Percentiles rank a stretch among this genome's conserved stretches.
Conservation (phyloP, 108 stramenopile genomes). For the Nitzschia palea region DNA sequence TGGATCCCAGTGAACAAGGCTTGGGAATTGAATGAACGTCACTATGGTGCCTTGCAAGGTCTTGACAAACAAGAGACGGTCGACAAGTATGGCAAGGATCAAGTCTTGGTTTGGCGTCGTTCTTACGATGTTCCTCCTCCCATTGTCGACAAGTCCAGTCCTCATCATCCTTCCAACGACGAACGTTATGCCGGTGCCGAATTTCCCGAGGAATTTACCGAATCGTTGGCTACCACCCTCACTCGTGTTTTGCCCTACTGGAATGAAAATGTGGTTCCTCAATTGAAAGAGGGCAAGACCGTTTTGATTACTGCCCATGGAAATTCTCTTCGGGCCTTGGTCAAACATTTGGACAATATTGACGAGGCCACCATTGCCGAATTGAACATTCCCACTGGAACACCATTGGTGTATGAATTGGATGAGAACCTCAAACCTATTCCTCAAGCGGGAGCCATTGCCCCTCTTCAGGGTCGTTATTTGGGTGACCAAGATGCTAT, state of each 20-base stretch:
- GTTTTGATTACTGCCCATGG: conserved; percentile 91
- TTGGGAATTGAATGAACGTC: conserved; percentile 93
- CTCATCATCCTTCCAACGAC: conserved; percentile 86
- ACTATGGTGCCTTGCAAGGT: conserved; percentile 87
- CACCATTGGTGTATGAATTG: conserved; percentile 87
- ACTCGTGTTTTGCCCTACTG: conserved; percentile 88
- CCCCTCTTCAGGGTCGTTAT: conserved; percentile 93
- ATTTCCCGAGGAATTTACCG: conserved; percentile 75
- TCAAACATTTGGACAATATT: conserved; percentile 90
- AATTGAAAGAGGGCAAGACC: conserved; percentile 77
- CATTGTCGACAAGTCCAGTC: conserved; percentile 55
- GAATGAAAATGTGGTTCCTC: conserved; percentile 73
- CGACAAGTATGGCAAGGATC: conserved; percentile 91
- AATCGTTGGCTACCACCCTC: conserved; percentile 84
- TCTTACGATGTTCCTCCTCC: conserved; percentile 92
- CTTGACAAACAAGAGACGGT: conserved; percentile 95
- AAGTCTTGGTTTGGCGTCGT: conserved; percentile 89
- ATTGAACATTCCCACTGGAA: conserved; percentile 92
- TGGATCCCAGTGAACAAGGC: conserved; percentile 77
- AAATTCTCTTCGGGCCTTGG: conserved; percentile 89
- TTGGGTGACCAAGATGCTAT: conserved; percentile 95
- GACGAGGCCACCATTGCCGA: conserved; percentile 77
- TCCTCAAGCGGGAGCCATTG: conserved; percentile 70
- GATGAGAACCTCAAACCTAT: conserved; percentile 86
- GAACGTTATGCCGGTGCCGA: conserved; percentile 62